Evolutionary conservation across 2,329 filamentous ascomycete genomes (phyloP), one percentile per base, ranked within the genome.

Genomic region (Fusarium lateritium): DNA sequence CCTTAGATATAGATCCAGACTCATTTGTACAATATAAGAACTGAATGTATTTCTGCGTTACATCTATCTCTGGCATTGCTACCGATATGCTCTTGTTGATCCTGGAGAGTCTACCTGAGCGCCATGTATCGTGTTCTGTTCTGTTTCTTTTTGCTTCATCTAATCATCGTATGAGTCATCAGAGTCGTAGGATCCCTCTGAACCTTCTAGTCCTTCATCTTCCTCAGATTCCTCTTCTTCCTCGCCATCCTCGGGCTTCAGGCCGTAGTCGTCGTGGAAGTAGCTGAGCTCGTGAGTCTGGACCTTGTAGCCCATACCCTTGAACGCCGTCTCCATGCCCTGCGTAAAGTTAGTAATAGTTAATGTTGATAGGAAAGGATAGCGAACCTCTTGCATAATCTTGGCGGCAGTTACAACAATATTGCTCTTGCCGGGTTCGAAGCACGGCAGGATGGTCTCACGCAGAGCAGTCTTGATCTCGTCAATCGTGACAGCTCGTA

Each of bases 261-360:
- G 81, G 1, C 95, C 95, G 77, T 98, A 98, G 75, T 94, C 93
- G 68, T 98, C 93, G 78, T 97, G 89, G 79, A 97, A 98, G 73
- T 92, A 87, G 42, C 90, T 89, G 50, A 98, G 84, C 28, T 91
- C 85, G 76, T 91, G 90, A 39, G 92, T 86, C 76, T 93, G 87
- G 0, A 92, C 91, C 77, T 90, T 91, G 83, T 97, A 99, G 0
- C 94, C 94, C 58, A 89, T 90, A 2, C 83, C 83, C 70, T 89
- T 86, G 73, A 98, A 93, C 3, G 91, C 90, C 70, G 90, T 90
- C 73, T 91, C 88, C 72, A 97, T 89, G 62, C 86, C 87, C 94
- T 97, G 51, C 22, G 19, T 56, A 59, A 24, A 68, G 55, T 72
- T 67, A 66, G 59, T 56, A 42, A n/a, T 50, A 6, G 17, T 8